These are phyloP conservation scores for Cerrena zonata DNA, from an alignment of 1,284 basidiomycete species.

Conservation along the genomic window DNA sequence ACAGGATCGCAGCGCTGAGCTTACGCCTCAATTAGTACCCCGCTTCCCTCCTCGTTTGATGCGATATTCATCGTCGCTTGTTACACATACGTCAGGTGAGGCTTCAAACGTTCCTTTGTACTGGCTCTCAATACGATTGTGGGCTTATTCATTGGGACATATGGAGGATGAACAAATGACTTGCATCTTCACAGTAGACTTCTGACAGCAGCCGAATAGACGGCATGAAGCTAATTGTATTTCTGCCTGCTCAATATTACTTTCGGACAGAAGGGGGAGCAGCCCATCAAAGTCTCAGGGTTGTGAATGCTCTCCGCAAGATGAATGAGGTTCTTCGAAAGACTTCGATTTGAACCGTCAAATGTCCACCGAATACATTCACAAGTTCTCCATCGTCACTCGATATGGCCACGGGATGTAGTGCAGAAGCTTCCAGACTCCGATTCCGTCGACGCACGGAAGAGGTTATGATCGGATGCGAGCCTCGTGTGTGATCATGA, in stretches of 20 bases:
- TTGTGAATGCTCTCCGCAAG: background rate
- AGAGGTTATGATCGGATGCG: background rate
- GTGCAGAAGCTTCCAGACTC: background rate
- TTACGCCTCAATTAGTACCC: background rate
- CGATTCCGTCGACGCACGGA: background rate
- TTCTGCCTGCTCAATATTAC: background rate
- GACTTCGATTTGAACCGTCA: too few species aligned
- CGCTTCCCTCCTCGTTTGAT: background rate
- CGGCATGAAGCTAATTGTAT: background rate
- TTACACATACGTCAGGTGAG: background rate
- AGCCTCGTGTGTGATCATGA: background rate
- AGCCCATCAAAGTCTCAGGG: background rate
- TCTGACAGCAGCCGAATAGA: background rate
- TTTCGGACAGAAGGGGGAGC: background rate
- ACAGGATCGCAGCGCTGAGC: background rate
- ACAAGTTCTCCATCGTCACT: too few species aligned
- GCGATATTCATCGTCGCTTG: background rate
- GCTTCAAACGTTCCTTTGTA: background rate
- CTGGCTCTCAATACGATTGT: background rate
- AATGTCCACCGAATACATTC: too few species aligned
- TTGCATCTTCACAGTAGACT: background rate
- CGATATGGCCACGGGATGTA: background rate
- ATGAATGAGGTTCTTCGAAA: too few species aligned
- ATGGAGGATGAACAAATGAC: background rate
- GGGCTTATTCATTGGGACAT: background rate